phyloP scores from a whole-genome alignment of 2,329 filamentous ascomycete species.

The Fusarium pininemorale region DNA sequence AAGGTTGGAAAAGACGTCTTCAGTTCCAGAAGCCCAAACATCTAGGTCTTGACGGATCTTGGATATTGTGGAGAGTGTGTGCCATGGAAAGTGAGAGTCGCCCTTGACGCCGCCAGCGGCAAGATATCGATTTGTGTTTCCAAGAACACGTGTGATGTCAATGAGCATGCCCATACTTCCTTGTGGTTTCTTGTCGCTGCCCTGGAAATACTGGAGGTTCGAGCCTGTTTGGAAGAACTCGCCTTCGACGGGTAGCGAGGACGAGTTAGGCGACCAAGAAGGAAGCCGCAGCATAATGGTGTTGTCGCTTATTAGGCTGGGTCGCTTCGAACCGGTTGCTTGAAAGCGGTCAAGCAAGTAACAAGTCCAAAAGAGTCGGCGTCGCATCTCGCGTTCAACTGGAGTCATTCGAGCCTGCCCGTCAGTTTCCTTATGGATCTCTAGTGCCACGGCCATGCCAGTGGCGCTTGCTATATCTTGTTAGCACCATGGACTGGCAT shows the following conservation, averaged over 20 bases:
- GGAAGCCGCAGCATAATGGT: conserved; percentile 79
- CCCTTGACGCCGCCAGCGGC: conserved; percentile 87
- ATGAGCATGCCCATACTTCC: conserved; percentile 84
- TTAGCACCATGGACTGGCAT: conserved; percentile 45
- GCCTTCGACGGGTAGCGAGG: conserved; percentile 73
- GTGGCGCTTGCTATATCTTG: conserved; percentile 70
- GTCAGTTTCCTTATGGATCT: conserved; percentile 81
- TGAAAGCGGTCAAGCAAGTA: conserved; percentile 88
- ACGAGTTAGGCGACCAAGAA: conserved; percentile 72
- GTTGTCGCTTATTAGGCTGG: conserved; percentile 81
- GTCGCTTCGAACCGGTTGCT: conserved; percentile 81
- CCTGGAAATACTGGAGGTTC: conserved; percentile 78
- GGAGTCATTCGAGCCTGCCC: conserved; percentile 68
- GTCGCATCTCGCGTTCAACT: conserved; percentile 77
- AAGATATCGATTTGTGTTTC: conserved; percentile 84
- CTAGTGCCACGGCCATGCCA: conserved; percentile 84
- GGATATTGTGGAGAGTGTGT: conserved; percentile 83
- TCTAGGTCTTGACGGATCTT: conserved; percentile 88
- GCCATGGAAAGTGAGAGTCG: conserved; percentile 92
- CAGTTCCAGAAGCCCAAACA: conserved; percentile 83
- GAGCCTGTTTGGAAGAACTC: conserved; percentile 83
- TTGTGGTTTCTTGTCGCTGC: conserved; percentile 74
- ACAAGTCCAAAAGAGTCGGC: conserved; percentile 88
- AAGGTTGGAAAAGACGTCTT: conserved; percentile 80
- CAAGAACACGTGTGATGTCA: conserved; percentile 83